Evolutionary conservation across 768 basidiomycete genomes (phyloP), one percentile per base, ranked within the genome.

Genomic region (Lactarius deliciosus): DNA sequence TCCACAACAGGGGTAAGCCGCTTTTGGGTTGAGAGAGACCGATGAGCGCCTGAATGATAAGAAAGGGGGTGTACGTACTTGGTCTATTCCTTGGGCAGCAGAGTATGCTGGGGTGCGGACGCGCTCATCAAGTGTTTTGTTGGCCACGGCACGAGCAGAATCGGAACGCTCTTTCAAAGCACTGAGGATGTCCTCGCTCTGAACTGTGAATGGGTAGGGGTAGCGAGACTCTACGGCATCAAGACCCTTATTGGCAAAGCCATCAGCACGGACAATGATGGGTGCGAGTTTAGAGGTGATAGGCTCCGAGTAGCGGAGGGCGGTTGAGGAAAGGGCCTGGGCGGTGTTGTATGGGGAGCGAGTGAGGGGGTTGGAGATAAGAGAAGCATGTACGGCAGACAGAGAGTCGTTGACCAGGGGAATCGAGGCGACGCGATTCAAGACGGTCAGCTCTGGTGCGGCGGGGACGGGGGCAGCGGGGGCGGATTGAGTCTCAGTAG

Each of bases 1-100:
- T 92, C 84, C 40, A 94, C 85, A 59, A 92, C 78, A 53, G 92
- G 91, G n/a, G 89, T 75, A 71, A 92, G 85, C 70, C 81, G 80
- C 89, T 91, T 57, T 57, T 32, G 30, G 43, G 13, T 57, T 40
- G 30, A 36, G 13, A 10, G 70, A 4, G 47, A 22, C 40, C 50
- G 60, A 65, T 65, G 63, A 41, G 67, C 34, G 54, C 28, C 22
- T 22, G 16, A 61, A 62, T 18, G 64, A 64, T 22, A 47, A 53
- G 38, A 34, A 45, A 13, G 57, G 43, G 57, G 60, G 47, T 63
- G n/a, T 13, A 73, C 79, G 61, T 68, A 90, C 91, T 80, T 89
- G 84, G 77, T 92, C 91, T 64, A 92, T 85, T 22, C 82, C 88
- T 69, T 86, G 83, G 0, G 82, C 90, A 41, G 84, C 85, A 61